These are phyloP conservation scores for Oligophagozyma castellii DNA, from an alignment of 1,139 yeast species.

Conservation along the genomic window DNA sequence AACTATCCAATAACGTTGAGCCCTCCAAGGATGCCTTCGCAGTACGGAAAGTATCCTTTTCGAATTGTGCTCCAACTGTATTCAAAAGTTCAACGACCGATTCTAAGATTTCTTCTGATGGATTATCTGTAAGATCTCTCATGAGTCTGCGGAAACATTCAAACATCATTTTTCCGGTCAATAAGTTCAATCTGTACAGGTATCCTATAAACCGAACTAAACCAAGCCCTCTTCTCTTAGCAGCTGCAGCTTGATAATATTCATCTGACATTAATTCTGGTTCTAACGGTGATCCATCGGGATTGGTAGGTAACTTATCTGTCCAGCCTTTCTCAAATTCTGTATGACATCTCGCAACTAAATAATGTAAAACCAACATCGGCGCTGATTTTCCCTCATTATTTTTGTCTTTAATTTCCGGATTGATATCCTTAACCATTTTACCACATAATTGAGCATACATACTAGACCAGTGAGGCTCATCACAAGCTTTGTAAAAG, in stretches of 20 bases:
- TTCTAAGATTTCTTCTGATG: constrained; percentile 86
- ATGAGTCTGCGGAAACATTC: constrained; percentile 43
- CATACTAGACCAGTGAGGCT: constrained; percentile 95
- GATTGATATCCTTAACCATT: constrained; percentile 53
- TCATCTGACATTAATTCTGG: constrained; percentile 94
- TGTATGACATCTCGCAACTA: constrained; percentile 76
- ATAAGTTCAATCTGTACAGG: constrained; percentile 63
- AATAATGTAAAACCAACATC: constrained; percentile 65
- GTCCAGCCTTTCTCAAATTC: constrained; percentile 95
- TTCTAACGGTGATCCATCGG: constrained; percentile 63
- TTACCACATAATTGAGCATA: constrained; percentile 90
- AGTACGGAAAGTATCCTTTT: constrained; percentile 27
- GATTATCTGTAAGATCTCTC: constrained; percentile 53
- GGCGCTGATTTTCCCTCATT: constrained; percentile 39
- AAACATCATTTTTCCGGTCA: constrained; percentile 65
- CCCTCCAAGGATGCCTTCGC: constrained; percentile 20
- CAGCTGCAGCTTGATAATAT: constrained; percentile 79
- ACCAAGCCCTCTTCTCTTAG: constrained; percentile 97
- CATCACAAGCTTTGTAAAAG: constrained; percentile 94
- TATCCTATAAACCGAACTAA: constrained; percentile 92
- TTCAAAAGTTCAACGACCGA: constrained; percentile 71
- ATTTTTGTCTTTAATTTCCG: constrained; percentile 50
- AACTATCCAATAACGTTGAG: constrained; percentile 37
- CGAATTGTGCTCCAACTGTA: constrained; percentile 77
- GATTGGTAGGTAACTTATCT: constrained; percentile 67